Conservation (phyloP, 305 asterid genomes). For the Solanum aculeatissimum region DNA sequence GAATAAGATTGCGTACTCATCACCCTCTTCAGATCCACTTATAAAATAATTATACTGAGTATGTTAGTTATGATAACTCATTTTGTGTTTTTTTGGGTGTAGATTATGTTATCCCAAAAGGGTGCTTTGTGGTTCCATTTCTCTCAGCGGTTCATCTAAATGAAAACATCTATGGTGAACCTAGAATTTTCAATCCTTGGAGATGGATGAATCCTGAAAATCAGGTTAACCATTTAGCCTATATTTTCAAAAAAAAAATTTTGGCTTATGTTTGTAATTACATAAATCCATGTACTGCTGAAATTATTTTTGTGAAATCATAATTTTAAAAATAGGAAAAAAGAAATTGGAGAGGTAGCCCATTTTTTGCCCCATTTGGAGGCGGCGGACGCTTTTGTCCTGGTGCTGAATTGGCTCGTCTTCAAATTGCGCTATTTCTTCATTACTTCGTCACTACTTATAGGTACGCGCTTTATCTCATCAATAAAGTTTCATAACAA, state of each 20-base stretch:
- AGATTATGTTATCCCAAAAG: constrained; percentile 77
- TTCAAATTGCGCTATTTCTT: constrained; percentile 79
- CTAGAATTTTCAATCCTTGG: constrained; percentile 75
- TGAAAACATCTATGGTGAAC: constrained; percentile 44
- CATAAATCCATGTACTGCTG: not conserved
- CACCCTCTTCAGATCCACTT: not conserved
- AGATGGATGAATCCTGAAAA: constrained; percentile 76
- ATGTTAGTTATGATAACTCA: not conserved
- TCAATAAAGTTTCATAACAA: no score
- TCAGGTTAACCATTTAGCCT: constrained; percentile 33
- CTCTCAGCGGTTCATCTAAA: constrained; percentile 80
- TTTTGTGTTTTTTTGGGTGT: not conserved
- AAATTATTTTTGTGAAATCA: not conserved
- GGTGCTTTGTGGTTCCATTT: constrained; percentile 82
- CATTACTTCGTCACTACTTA: constrained; percentile 58
- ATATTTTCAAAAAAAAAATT: no score
- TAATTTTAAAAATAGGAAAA: constrained; percentile 36
- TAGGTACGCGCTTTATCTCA: constrained; percentile 20
- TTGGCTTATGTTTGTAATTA: not conserved
- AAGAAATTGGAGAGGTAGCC: constrained; percentile 78
- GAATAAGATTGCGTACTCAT: not conserved
- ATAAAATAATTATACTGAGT: not conserved
- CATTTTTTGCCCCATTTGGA: constrained; percentile 73
- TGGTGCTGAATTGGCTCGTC: constrained; percentile 92
- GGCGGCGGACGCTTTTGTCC: constrained; percentile 93